These are phyloP conservation scores for Lachnellula arida DNA, from an alignment of 2,329 filamentous ascomycete species.

Conservation along the genomic window DNA sequence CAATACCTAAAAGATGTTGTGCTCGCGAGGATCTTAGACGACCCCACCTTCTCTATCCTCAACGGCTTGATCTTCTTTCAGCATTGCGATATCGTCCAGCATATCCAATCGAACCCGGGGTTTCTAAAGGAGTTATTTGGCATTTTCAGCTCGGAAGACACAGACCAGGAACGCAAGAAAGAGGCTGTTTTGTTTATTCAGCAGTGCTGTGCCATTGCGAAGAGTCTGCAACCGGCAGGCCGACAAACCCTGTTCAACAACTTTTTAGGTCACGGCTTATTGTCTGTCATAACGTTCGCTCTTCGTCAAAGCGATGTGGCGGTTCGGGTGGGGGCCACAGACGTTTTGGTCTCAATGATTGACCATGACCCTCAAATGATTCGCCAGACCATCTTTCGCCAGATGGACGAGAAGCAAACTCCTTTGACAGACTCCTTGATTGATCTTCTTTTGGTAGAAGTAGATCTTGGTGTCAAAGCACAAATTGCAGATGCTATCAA, in stretches of 20 bases:
- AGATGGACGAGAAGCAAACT: slow-evolving; percentile 79
- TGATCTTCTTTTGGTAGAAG: slow-evolving; percentile 83
- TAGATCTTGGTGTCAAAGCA: slow-evolving; percentile 89
- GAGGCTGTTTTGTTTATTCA: slow-evolving; percentile 95
- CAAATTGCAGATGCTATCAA: slow-evolving; percentile 95
- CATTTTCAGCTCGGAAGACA: slow-evolving; percentile 67
- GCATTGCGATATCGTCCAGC: slow-evolving; percentile 94
- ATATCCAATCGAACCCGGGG: slow-evolving; percentile 74
- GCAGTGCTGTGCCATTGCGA: slow-evolving; percentile 90
- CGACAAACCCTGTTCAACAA: slow-evolving; percentile 82
- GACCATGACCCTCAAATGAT: slow-evolving; percentile 96
- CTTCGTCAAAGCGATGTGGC: slow-evolving; percentile 78
- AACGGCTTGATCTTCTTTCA: slow-evolving; percentile 99
- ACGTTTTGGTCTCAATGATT: slow-evolving; percentile 89
- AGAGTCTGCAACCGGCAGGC: slow-evolving; percentile 82
- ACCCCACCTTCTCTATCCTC: slow-evolving; percentile 94
- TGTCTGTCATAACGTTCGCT: slow-evolving; percentile 87
- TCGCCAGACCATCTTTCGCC: slow-evolving; percentile 85
- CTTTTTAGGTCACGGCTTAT: slow-evolving; percentile 80
- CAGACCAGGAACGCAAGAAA: slow-evolving; percentile 72
- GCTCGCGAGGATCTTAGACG: slow-evolving; percentile 89
- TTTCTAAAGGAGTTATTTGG: slow-evolving; percentile 85
- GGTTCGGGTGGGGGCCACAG: slow-evolving; percentile 86
- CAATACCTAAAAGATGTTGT: slow-evolving; percentile 99
- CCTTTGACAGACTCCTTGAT: slow-evolving; percentile 90